Conservation (phyloP, 768 basidiomycete species). For the Phylloporus arenicola region DNA sequence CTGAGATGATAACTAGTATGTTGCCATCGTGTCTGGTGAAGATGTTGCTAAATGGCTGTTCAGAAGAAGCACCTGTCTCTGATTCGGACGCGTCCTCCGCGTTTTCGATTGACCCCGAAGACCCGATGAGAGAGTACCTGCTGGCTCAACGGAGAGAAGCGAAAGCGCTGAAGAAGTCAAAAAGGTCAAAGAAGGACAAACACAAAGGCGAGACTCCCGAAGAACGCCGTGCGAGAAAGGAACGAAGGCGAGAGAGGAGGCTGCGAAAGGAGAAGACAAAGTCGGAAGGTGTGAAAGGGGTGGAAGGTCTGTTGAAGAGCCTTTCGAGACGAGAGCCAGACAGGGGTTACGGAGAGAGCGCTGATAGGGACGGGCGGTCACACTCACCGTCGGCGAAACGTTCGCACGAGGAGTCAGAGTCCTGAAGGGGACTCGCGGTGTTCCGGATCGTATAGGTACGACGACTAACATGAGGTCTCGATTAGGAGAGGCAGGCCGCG, state of each 20-base stretch:
- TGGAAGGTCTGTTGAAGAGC: constrained; percentile 58
- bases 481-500: neutral
- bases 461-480: constrained; percentile 2
- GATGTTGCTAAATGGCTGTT: constrained; percentile 5
- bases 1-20: constrained; percentile 61
- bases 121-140: constrained; percentile 95
- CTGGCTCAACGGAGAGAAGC: constrained; percentile 68
- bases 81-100: constrained; percentile 63
- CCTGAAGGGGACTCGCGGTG: constrained; percentile 14
- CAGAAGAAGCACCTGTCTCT: constrained; percentile 50
- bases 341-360: constrained; percentile 4
- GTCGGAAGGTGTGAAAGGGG: constrained; percentile 59
- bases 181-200: constrained; percentile 55
- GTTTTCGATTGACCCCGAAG: constrained; percentile 84
- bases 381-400: constrained; percentile 12
- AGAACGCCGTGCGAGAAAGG: constrained; percentile 71
- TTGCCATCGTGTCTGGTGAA: constrained; percentile 2
- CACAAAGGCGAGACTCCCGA: constrained; percentile 74
- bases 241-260: constrained; percentile 66
- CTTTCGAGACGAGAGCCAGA: constrained; percentile 29
- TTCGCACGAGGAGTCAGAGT: constrained; percentile 13
- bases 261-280: constrained; percentile 45
- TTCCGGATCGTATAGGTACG: constrained; percentile 1
- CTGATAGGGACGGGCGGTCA: constrained; percentile 15
- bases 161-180: constrained; percentile 59